Base-by-base conservation (phyloP, 352 stramenopile species). In the Phytophthora sp. region DNA sequence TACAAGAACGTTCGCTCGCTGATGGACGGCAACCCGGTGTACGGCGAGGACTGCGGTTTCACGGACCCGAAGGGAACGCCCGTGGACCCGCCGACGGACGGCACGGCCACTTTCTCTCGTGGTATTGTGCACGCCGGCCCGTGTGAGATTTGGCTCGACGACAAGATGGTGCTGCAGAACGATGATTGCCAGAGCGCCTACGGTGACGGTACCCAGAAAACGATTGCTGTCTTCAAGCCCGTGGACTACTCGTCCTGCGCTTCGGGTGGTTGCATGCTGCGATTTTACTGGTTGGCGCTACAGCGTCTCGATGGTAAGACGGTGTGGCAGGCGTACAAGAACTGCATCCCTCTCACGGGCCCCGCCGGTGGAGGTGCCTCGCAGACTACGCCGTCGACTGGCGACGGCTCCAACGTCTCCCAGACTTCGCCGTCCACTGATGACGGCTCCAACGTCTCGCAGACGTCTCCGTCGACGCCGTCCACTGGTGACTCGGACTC, bases 221-320 rank as follows among this genome's bases (percentile, higher is more conserved):
- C 45, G 1, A 65, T 57, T 3, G 62, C 63, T 0, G 50, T 69
- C 0, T 66, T 76, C 38, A 76, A 75, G 21, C 61, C 67, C 8
- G 59, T 84, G 4, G 74, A 83, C 53, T 83, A 73, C 38, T 76
- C 70, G 38, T 66, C 63, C 9, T 83, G 74, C 31, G 43, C 60
- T 0, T 52, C 45, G 15, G 51, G 46, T 21, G 57, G 42, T 11
- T 83, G 74, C 44, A 72, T 74, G 63, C 54, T 83, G 5, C 67
- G 68, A 0, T 83, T 79, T 56, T 83, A 76, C 56, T 84, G 76
- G 76, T 28, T 84, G 18, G 72, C 69, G 2, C 56, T 84, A 5
- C 72, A 84, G 51, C 51, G 72, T 41, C 41, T 66, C 0, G 43
- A 67, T 34, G 30, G 56, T 5, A 58, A 72, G 20, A 61, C 50